Evolutionary conservation across 169 alveolate genomes (phyloP), one percentile per base, ranked within the genome.

Genomic region (Prorocentrum cordatum): DNA sequence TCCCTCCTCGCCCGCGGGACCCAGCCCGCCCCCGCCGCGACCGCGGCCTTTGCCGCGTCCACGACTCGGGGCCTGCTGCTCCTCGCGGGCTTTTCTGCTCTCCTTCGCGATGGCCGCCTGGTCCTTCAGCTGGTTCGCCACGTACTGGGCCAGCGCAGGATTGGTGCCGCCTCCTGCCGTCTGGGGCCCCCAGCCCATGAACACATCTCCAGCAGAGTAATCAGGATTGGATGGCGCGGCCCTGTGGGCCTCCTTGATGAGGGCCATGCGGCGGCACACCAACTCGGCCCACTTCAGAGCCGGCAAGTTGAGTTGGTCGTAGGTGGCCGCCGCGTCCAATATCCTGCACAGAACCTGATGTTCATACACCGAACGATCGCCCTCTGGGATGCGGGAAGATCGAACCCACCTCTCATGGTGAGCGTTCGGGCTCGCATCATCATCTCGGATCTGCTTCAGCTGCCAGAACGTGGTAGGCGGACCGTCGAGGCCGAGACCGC

Each of bases 131-230:
- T n/a, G n/a, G n/a, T n/a, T n/a, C n/a, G n/a, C n/a, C n/a, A n/a
- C n/a, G n/a, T n/a, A n/a, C n/a, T n/a, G n/a, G n/a, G n/a, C n/a
- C n/a, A n/a, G n/a, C n/a, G n/a, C n/a, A n/a, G n/a, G n/a, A n/a
- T n/a, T n/a, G n/a, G n/a, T n/a, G n/a, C n/a, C n/a, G n/a, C n/a
- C n/a, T n/a, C n/a, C n/a, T n/a, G n/a, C n/a, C n/a, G n/a, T n/a
- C n/a, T n/a, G n/a, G n/a, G n/a, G 45, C 33, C 35, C 1, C 88
- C 72, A 79, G 1, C 88, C 88, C 88, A 79, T 38, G 35, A 38
- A 27, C 39, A 79, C 9, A 20, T 79, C 88, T 6, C 77, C 72
- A 1, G 72, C 2, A 2, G 36, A 16, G 29, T 79, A 79, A 29
- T 79, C 88, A 2, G 88, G 88, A 4, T 73, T 42, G 0, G 35